phyloP scores from a whole-genome alignment of 345 rosid genomes.

The Bruguiera gymnorhiza region DNA sequence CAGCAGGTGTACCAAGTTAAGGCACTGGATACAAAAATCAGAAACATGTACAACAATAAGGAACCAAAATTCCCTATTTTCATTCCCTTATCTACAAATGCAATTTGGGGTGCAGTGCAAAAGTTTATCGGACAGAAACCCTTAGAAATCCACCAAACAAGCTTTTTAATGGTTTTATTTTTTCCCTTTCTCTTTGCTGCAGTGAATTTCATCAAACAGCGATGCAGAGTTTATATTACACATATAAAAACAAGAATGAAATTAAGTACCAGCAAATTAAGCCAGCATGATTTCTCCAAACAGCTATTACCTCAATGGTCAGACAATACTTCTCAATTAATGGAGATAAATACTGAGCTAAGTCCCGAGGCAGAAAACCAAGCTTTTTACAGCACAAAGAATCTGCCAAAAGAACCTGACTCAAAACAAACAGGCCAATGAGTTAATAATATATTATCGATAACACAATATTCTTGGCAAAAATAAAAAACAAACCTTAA shows the following conservation, averaged over 20 bases:
- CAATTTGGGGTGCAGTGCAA: too few relatives aligned
- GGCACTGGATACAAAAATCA: too few relatives aligned
- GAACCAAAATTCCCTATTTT: too few relatives aligned
- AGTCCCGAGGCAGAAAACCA: constrained; percentile 78
- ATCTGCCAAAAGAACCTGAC: constrained; percentile 63
- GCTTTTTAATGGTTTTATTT: too few relatives aligned
- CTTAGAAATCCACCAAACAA: too few relatives aligned
- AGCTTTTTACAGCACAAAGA: constrained; percentile 44
- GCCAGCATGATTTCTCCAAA: not conserved
- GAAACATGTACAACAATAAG: too few relatives aligned
- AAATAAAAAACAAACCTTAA: constrained; percentile 46
- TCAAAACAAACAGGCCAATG: constrained; percentile 10
- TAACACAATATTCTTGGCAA: not conserved
- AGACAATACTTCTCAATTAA: constrained; percentile 52
- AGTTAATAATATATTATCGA: not conserved
- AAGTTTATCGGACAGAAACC: too few relatives aligned
- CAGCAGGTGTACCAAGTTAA: too few relatives aligned
- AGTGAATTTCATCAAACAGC: not conserved
- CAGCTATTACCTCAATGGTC: constrained; percentile 58
- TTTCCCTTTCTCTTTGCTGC: too few relatives aligned
- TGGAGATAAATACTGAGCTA: constrained; percentile 69
- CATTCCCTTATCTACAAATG: too few relatives aligned
- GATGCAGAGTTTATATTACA: not conserved
- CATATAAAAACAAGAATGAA: not conserved
- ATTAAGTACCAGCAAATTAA: not conserved